A percentile compares a stretch with the other conserved stretches of the same genome.
Evolutionary conservation across 331 rosid species (phyloP).

Genomic region (Rosa hybrid): DNA sequence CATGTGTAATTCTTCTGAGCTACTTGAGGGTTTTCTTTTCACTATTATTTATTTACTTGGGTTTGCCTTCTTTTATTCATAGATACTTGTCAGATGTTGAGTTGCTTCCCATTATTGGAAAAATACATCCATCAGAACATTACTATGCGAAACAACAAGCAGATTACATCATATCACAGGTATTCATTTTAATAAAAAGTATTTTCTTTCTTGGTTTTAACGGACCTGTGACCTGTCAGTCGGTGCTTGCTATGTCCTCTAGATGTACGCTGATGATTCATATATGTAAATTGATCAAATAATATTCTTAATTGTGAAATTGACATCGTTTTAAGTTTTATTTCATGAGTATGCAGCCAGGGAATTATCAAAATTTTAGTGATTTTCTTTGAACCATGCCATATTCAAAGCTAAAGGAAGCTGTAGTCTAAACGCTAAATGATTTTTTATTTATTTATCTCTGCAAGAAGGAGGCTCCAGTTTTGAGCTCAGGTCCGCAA

Average conservation of each 20-base stretch:
- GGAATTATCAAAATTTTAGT: slow-evolving; percentile 4
- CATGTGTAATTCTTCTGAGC: slow-evolving; percentile 4
- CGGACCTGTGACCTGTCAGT: slow-evolving; percentile 4
- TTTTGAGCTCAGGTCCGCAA: background rate
- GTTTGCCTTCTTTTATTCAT: slow-evolving; percentile 25
- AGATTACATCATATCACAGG: slow-evolving; percentile 90
- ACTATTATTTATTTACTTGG: slow-evolving; percentile 26
- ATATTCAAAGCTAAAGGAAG: background rate
- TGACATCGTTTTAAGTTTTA: background rate
- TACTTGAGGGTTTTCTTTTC: slow-evolving; percentile 27
- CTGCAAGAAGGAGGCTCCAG: background rate
- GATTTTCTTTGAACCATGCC: slow-evolving; percentile 1
- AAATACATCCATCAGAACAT: slow-evolving; percentile 93
- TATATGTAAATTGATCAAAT: background rate
- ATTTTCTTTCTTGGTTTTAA: slow-evolving; percentile 5
- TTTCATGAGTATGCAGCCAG: background rate
- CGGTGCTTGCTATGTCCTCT: slow-evolving; percentile 19
- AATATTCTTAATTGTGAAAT: background rate
- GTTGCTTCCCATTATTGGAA: slow-evolving; percentile 78
- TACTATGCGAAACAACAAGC: slow-evolving; percentile 95
- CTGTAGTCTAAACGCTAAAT: background rate
- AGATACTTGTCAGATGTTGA: slow-evolving; percentile 79
- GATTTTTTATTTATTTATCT: background rate
- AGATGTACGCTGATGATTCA: slow-evolving; percentile 2
- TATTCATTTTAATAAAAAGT: slow-evolving; percentile 26